Conservation (phyloP, 345 rosid species). For the Luvunga scandens region DNA sequence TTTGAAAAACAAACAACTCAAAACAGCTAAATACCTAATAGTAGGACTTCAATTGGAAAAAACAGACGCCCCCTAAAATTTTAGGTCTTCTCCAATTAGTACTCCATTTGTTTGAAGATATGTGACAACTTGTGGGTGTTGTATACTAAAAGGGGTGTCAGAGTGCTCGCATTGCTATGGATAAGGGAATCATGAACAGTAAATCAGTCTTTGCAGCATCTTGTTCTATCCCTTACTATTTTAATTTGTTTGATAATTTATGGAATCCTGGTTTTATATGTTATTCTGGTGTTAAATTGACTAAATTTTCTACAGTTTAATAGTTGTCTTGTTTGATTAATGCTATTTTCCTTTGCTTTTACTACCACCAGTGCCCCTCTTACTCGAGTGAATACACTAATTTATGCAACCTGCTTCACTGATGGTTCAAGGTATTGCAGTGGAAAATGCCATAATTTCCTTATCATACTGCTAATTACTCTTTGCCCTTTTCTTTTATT, state of each 20-base stretch:
- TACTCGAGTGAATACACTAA: conserved; percentile 79
- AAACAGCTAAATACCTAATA: background rate
- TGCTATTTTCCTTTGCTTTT: background rate
- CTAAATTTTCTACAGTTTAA: background rate
- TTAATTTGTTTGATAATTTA: background rate
- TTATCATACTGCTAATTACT: background rate
- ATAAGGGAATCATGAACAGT: background rate
- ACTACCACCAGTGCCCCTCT: conserved; percentile 61
- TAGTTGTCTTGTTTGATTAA: background rate
- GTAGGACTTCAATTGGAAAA: background rate
- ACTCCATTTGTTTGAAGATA: background rate
- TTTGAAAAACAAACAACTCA: background rate
- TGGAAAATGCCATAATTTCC: conserved; percentile 1
- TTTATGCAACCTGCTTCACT: conserved; percentile 74
- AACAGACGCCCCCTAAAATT: background rate
- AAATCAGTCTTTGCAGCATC: background rate
- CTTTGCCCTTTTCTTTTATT: conserved; percentile 8
- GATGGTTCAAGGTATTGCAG: conserved; percentile 71
- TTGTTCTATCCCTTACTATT: background rate
- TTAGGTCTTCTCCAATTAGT: background rate
- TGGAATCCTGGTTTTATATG: background rate
- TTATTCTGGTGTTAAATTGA: background rate
- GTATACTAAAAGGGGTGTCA: background rate
- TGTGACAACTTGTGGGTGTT: background rate
- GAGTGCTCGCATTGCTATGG: background rate